A percentile compares a stretch with the other conserved stretches of the same genome.
Evolutionary conservation across 2,329 filamentous ascomycete genomes (phyloP).

Genomic region (Colletotrichum lupini): DNA sequence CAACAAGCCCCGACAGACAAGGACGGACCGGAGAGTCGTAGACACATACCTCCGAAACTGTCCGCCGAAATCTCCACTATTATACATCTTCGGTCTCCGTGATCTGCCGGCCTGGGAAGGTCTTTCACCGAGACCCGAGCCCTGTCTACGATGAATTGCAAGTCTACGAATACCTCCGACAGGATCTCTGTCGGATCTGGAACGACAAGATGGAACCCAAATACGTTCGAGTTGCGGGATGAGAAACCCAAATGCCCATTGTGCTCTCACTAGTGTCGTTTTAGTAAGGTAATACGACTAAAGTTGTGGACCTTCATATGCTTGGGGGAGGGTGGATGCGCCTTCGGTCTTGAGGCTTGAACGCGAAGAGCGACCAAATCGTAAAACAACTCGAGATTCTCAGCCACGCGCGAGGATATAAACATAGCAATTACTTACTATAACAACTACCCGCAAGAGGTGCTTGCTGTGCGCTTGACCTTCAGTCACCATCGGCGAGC

Average conservation of each 20-base stretch:
- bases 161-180: no score
- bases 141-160: no score
- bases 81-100: not conserved
- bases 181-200: no score
- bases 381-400: no score
- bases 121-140: not conserved
- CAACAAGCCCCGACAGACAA: not conserved
- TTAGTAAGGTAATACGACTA: not conserved
- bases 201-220: not conserved
- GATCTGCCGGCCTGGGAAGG: not conserved
- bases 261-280: no score
- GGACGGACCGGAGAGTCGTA: not conserved
- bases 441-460: no score
- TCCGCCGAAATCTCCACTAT: not conserved
- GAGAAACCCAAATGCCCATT: no score
- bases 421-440: no score
- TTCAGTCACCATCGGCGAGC: no score
- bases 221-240: not conserved
- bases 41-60: not conserved
- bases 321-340: not conserved
- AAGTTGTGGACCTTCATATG: not conserved
- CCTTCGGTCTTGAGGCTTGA: constrained; percentile 3
- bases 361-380: not conserved
- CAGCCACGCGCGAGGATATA: no score
- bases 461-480: no score